A percentile compares a stretch with the other conserved stretches of the same genome.
Evolutionary conservation across 257 asterid species (phyloP).

Genomic region (Nicotiana undulata): DNA sequence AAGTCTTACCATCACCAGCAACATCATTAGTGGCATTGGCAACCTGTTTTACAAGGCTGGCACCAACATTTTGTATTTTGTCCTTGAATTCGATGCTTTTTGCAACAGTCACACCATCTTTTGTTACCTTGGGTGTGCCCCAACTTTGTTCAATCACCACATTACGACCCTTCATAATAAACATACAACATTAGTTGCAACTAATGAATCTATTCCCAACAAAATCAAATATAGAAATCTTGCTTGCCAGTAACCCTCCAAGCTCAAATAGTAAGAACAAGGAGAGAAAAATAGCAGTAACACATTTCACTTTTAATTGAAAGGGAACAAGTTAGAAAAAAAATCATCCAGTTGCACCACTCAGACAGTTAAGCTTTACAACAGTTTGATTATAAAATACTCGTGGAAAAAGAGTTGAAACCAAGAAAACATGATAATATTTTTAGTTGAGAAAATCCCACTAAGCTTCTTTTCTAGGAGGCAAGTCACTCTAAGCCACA

Average conservation of each 20-base stretch:
- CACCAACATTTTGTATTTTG: conserved; percentile 46
- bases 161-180: conserved; percentile 33
- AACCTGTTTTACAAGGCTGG: conserved; percentile 52
- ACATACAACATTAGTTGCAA: neutral
- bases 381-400: neutral
- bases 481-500: neutral
- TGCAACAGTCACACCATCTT: conserved; percentile 56
- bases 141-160: conserved; percentile 50
- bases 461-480: neutral
- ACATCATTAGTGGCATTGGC: conserved; percentile 56
- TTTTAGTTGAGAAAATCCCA: neutral
- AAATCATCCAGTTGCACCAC: neutral
- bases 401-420: neutral
- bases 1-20: conserved; percentile 46
- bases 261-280: neutral
- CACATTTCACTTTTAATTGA: neutral
- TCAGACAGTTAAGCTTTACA: neutral
- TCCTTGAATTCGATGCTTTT: conserved; percentile 43
- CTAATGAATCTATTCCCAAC: neutral
- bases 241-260: neutral
- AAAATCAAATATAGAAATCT: neutral
- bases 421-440: neutral
- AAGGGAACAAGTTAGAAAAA: neutral
- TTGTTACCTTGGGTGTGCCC: conserved; percentile 52
- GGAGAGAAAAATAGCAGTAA: neutral